These are phyloP conservation scores for Botryotinia narcissicola DNA, from an alignment of 2,329 filamentous ascomycete genomes.

Conservation along the genomic window DNA sequence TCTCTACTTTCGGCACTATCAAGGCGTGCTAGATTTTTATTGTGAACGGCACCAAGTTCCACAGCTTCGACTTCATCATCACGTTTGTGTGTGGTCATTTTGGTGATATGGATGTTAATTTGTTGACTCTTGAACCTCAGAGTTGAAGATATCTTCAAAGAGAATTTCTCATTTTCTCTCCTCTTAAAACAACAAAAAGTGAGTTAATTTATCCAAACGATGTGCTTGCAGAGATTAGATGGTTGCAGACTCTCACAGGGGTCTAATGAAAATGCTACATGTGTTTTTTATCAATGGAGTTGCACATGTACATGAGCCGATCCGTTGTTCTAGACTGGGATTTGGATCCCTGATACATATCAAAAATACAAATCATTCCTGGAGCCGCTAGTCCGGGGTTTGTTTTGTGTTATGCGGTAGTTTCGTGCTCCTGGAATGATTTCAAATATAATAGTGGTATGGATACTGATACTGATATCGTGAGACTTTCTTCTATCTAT, in stretches of 20 bases:
- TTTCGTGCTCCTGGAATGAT: background rate
- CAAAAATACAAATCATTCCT: background rate
- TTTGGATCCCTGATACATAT: background rate
- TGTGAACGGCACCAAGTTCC: background rate
- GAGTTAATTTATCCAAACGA: background rate
- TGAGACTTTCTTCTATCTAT: background rate
- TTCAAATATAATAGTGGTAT: background rate
- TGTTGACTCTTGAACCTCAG: background rate
- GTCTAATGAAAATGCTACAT: background rate
- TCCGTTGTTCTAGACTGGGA: background rate
- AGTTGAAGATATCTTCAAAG: background rate
- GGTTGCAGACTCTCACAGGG: background rate
- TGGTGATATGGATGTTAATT: background rate
- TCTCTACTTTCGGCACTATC: background rate
- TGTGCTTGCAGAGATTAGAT: background rate
- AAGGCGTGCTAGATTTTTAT: background rate
- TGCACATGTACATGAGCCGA: background rate
- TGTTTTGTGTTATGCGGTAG: background rate
- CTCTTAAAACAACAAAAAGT: background rate
- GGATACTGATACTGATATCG: background rate
- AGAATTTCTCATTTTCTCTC: background rate
- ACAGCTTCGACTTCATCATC: background rate
- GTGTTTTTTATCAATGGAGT: background rate
- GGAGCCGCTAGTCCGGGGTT: background rate
- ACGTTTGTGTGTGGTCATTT: background rate